Evolutionary conservation across 2,329 filamentous ascomycete genomes (phyloP), one percentile per base, ranked within the genome.

Genomic region (Sporothrix sp.): DNA sequence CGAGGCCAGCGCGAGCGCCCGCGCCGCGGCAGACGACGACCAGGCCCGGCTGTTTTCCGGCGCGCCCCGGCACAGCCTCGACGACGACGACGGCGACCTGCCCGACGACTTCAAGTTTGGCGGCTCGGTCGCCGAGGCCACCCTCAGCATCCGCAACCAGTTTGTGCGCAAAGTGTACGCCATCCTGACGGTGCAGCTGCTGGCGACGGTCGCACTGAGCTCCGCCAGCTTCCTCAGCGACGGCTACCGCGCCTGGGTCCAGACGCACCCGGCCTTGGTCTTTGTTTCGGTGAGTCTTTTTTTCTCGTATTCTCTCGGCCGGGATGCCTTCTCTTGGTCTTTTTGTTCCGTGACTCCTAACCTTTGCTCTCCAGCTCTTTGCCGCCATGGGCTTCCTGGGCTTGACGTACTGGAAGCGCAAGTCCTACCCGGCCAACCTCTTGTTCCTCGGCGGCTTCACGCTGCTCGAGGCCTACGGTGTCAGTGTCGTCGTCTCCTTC

Each of bases 51-150:
- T 85, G 36, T 78, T 86, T 52, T 76, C 76, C 55, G 84, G 81
- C 43, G 79, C 76, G 39, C 81, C 87, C 47, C 81, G 90, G 60
- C 78, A 75, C 64, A 90, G 90, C 67, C 81, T 90, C 63, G 91
- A 39, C 20, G 90, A 96, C 20, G 51, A 20, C n/a, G 47, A 53
- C 14, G 27, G 25, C 69, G 94, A 96, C 63, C 66, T 97, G 39
- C 91, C 91, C 1, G 91, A 97, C 71, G 91, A 97, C 69, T 97
- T 97, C 81, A 97, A 96, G 86, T 97, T 95, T 64, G 93, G 91
- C 60, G 90, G 89, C 55, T 88, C 84, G 16, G 90, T 97, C 53
- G 84, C 90, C 58, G 93, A 97, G 72, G 91, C 87, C 42, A 95
- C 90, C 18, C 75, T 97, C 63, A 89, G 95, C 62, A 95, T 98